A percentile compares a stretch with the other conserved stretches of the same genome.
Conservation (phyloP, 2,329 filamentous ascomycete species). For the Xylariaceae sp. region DNA sequence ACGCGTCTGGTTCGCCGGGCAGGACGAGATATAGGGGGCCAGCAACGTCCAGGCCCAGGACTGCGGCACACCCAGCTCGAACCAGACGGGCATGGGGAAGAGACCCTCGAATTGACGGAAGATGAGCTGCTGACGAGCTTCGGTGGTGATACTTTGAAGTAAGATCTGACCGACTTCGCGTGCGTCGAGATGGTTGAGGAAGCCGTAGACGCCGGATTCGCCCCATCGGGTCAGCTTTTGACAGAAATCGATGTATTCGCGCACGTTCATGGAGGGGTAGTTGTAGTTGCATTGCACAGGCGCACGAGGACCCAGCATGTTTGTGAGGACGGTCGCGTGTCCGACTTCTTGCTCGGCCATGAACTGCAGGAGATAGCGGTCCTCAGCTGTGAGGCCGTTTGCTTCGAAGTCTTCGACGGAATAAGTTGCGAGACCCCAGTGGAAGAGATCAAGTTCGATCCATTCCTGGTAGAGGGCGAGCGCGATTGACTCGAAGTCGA, state of each 20-base stretch:
- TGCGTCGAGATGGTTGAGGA: conserved; percentile 21
- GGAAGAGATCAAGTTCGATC: conserved; percentile 80
- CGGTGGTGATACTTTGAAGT: conserved; percentile 69
- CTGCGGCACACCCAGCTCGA: conserved; percentile 72
- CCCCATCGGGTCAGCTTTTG: conserved; percentile 81
- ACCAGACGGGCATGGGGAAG: conserved; percentile 79
- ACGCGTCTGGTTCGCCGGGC: conserved; percentile 66
- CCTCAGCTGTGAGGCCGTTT: conserved; percentile 62
- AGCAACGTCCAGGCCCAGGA: conserved; percentile 80
- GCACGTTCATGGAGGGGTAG: conserved; percentile 70
- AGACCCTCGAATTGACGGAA: conserved; percentile 79
- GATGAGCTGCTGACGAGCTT: conserved; percentile 77
- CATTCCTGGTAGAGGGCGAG: conserved; percentile 76
- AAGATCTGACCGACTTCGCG: conserved; percentile 62
- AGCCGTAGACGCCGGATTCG: conserved; percentile 21
- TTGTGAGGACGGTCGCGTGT: conserved; percentile 69
- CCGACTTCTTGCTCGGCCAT: conserved; percentile 75
- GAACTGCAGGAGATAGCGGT: conserved; percentile 65
- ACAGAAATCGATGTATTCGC: conserved; percentile 76
- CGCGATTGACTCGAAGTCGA: conserved; percentile 73
- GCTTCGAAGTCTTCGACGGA: conserved; percentile 62
- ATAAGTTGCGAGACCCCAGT: conserved; percentile 66
- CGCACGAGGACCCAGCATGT: conserved; percentile 67
- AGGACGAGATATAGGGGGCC: conserved; percentile 74
- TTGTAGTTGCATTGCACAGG: conserved; percentile 75